phyloP scores from a whole-genome alignment of 371 early-diverging fungal species.

The Amoeboaphelidium occidentale region DNA sequence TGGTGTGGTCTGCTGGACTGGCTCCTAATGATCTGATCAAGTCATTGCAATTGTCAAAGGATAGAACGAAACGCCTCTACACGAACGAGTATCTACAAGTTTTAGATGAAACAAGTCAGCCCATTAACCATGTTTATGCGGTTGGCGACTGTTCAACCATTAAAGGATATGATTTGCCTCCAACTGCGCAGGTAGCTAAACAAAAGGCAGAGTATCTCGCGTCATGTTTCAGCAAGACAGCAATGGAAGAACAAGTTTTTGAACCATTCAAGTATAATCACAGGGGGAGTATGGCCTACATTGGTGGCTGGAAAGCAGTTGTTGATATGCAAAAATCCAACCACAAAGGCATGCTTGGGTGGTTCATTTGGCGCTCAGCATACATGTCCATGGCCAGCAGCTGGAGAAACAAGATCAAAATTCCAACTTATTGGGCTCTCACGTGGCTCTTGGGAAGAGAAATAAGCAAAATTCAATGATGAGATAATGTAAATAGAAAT shows the following conservation, averaged over 20 bases:
- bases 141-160: conserved; percentile 76
- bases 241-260: background rate
- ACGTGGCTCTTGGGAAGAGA: background rate
- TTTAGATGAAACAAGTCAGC: conserved; percentile 24
- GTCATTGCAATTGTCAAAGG: conserved; percentile 5
- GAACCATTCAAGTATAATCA: background rate
- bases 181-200: conserved; percentile 1
- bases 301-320: background rate
- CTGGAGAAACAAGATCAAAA: background rate
- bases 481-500: no score
- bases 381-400: background rate
- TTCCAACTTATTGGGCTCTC: background rate
- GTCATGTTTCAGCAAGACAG: background rate
- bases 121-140: conserved; percentile 20
- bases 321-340: background rate
- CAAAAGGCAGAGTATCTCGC: conserved; percentile 1
- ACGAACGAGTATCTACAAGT: conserved; percentile 44
- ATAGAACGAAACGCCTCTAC: conserved; percentile 17
- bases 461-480: background rate
- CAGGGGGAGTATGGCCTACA: background rate
- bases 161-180: conserved; percentile 4
- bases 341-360: background rate
- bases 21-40: conserved; percentile 22
- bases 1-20: conserved; percentile 68
- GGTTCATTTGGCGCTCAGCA: background rate